Evolutionary conservation across 2,329 filamentous ascomycete genomes (phyloP).

Genomic region (Scedosporium aurantiacum): DNA sequence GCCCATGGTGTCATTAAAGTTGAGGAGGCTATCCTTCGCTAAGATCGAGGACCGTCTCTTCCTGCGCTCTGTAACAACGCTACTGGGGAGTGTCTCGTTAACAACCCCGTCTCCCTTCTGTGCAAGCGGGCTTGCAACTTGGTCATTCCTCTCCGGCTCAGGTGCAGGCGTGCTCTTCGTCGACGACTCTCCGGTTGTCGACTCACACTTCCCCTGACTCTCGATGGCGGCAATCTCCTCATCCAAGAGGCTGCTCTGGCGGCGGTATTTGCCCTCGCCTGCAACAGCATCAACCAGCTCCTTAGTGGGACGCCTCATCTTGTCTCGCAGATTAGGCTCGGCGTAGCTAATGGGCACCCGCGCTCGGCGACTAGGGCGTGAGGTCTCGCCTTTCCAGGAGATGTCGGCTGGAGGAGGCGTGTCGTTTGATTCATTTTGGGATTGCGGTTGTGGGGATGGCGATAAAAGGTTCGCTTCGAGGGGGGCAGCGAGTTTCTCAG

Average conservation of each 20-base stretch:
- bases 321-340: conserved; percentile 69
- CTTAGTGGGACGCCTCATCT: conserved; percentile 73
- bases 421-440: conserved; percentile 28
- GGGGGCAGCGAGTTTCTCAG: conserved; percentile 4
- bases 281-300: conserved; percentile 64
- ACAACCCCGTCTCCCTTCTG: conserved; percentile 21
- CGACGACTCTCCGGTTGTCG: conserved; percentile 18
- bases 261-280: conserved; percentile 45
- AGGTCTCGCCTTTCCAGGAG: conserved; percentile 41
- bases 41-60: conserved; percentile 26
- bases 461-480: conserved; percentile 1
- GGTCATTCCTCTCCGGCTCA: conserved; percentile 9
- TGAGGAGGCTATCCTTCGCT: not conserved
- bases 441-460: conserved; percentile 35
- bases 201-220: conserved; percentile 22
- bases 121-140: conserved; percentile 29
- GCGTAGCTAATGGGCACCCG: conserved; percentile 66
- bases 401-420: conserved; percentile 52
- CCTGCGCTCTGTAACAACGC: conserved; percentile 26
- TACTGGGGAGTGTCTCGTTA: conserved; percentile 18
- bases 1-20: not conserved
- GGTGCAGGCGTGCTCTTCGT: conserved; percentile 16
- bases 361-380: conserved; percentile 55
- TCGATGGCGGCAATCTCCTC: conserved; percentile 16
- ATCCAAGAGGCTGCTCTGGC: conserved; percentile 26